These are phyloP conservation scores for Cercis canadensis DNA, from an alignment of 306 rosid genomes.

Conservation along the genomic window DNA sequence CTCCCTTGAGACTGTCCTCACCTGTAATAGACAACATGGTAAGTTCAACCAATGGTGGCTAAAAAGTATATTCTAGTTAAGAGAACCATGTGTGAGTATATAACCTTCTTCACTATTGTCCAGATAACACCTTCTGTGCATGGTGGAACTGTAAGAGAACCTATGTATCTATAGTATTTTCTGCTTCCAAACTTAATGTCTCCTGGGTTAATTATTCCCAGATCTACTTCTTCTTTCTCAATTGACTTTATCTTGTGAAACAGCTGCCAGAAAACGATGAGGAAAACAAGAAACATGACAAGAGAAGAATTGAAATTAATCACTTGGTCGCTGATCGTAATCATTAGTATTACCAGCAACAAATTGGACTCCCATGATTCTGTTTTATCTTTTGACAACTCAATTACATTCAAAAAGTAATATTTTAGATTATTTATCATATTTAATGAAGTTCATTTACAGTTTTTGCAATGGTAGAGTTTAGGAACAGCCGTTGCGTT, in stretches of 20 bases:
- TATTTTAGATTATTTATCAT: too few relatives aligned
- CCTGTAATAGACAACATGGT: constrained; percentile 43
- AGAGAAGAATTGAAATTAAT: background rate
- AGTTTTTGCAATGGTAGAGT: too few relatives aligned
- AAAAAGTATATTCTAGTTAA: background rate
- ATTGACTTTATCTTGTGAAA: constrained; percentile 42
- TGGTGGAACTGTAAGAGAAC: constrained; percentile 82
- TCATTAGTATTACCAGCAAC: background rate
- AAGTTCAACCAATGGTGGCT: background rate
- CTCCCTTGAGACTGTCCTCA: constrained; percentile 66
- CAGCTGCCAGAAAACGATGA: constrained; percentile 43
- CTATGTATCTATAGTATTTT: constrained; percentile 77
- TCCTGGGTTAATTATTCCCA: constrained; percentile 63
- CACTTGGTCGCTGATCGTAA: too few relatives aligned
- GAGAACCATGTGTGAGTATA: constrained; percentile 1
- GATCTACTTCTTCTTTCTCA: constrained; percentile 46
- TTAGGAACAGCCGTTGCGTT: too few relatives aligned
- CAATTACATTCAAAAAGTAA: background rate
- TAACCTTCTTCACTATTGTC: constrained; percentile 69
- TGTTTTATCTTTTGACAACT: background rate
- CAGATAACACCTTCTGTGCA: constrained; percentile 81
- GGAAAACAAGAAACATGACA: background rate
- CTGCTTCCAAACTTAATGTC: constrained; percentile 58
- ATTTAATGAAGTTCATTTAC: too few relatives aligned
- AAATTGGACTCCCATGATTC: too few relatives aligned